Evolutionary conservation across 352 stramenopile genomes (phyloP).

Genomic region (Phytopythium helicoides): DNA sequence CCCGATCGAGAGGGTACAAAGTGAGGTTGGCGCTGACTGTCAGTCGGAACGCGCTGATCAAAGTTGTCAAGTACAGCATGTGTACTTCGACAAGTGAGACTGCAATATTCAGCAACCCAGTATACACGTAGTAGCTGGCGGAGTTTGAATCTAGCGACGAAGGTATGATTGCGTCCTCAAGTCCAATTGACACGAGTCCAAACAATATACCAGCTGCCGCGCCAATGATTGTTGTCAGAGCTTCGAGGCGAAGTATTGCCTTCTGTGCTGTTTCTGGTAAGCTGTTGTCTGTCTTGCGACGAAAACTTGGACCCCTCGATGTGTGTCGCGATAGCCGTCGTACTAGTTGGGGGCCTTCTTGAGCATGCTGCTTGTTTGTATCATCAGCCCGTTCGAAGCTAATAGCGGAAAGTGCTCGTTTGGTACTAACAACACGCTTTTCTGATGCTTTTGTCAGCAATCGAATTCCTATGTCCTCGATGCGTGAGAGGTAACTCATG

Average conservation of each 20-base stretch:
- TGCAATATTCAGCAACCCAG: slow-evolving; percentile 39
- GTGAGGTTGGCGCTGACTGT: slow-evolving; percentile 38
- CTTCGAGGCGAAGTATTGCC: slow-evolving; percentile 31
- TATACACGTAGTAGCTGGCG: slow-evolving; percentile 22
- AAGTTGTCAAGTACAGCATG: slow-evolving; percentile 34
- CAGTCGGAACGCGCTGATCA: slow-evolving; percentile 39
- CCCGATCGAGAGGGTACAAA: slow-evolving; percentile 42
- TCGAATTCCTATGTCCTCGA: slow-evolving; percentile 40
- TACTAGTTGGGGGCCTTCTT: background rate
- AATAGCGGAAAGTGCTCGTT: slow-evolving; percentile 9
- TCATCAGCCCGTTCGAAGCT: too few relatives aligned
- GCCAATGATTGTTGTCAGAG: slow-evolving; percentile 17
- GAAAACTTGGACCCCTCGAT: background rate
- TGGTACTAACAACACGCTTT: slow-evolving; percentile 19
- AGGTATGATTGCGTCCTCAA: slow-evolving; percentile 24
- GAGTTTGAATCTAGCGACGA: slow-evolving; percentile 10
- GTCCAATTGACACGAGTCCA: slow-evolving; percentile 33
- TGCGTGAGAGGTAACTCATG: slow-evolving; percentile 20
- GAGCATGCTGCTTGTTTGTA: too few relatives aligned
- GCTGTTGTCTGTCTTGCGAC: slow-evolving; percentile 3
- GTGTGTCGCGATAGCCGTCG: background rate
- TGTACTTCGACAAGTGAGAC: slow-evolving; percentile 51
- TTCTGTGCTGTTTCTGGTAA: slow-evolving; percentile 23
- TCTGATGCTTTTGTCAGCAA: slow-evolving; percentile 41
- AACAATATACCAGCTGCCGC: slow-evolving; percentile 25